These are phyloP conservation scores for Hypsizygus marmoreus DNA, from an alignment of 768 basidiomycete genomes.

Conservation along the genomic window DNA sequence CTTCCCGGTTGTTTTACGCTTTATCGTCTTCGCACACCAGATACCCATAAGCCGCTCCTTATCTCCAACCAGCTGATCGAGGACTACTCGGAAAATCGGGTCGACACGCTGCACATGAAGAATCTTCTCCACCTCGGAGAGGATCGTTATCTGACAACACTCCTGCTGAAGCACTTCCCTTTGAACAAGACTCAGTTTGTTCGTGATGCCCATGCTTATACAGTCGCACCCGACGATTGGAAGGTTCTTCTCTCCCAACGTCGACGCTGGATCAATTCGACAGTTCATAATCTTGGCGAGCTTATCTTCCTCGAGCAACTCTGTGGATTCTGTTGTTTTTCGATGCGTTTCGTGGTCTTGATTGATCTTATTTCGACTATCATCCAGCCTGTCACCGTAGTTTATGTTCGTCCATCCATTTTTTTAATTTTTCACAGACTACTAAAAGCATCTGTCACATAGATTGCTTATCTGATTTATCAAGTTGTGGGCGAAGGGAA, in stretches of 20 bases:
- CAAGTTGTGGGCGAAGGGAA: conserved; percentile 68
- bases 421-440: conserved; percentile 6
- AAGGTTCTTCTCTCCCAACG: conserved; percentile 91
- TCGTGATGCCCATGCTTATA: conserved; percentile 90
- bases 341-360: conserved; percentile 98
- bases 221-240: conserved; percentile 96
- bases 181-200: conserved; percentile 94
- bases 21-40: conserved; percentile 91
- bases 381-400: conserved; percentile 83
- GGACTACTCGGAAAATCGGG: conserved; percentile 94
- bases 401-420: conserved; percentile 65
- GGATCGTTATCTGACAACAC: conserved; percentile 97
- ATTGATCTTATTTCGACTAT: conserved; percentile 90
- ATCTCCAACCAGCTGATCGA: conserved; percentile 88
- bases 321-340: conserved; percentile 98
- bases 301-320: conserved; percentile 88
- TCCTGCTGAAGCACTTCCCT: conserved; percentile 95
- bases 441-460: conserved; percentile 18
- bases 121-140: conserved; percentile 97
- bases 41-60: conserved; percentile 93
- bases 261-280: conserved; percentile 99
- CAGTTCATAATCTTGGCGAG: conserved; percentile 95
- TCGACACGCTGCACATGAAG: conserved; percentile 98
- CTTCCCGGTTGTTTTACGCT: conserved; percentile 98
- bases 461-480: conserved; percentile 90